Conservation (phyloP, 495 filamentous ascomycete genomes). For the Neurospora sp. region DNA sequence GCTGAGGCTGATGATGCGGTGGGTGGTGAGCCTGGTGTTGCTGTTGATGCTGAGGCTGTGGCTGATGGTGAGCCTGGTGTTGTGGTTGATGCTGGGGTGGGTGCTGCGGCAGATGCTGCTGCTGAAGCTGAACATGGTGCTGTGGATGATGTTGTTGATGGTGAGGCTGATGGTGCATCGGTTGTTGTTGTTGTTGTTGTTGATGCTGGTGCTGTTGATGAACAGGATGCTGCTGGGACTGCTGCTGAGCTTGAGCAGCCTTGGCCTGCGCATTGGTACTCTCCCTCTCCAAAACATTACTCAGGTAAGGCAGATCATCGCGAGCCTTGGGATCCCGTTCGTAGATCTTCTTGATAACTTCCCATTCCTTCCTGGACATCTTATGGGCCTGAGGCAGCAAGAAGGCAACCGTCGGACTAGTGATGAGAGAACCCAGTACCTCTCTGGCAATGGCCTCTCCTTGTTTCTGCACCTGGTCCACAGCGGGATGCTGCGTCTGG, state of each 20-base stretch:
- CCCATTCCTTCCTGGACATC: slow-evolving; percentile 53
- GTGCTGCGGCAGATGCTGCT: slow-evolving; percentile 1
- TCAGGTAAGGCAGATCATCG: slow-evolving; percentile 39
- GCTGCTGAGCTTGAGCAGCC: slow-evolving; percentile 5
- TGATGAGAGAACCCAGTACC: slow-evolving; percentile 49
- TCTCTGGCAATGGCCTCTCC: slow-evolving; percentile 43
- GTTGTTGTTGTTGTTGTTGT: slow-evolving; percentile 1
- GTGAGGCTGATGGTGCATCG: slow-evolving; percentile 1
- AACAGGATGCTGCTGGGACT: slow-evolving; percentile 1
- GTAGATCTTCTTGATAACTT: slow-evolving; percentile 50
- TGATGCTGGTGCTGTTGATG: not conserved
- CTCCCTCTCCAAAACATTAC: slow-evolving; percentile 33
- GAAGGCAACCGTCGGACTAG: slow-evolving; percentile 54
- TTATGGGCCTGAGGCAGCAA: slow-evolving; percentile 54
- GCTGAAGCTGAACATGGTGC: not conserved
- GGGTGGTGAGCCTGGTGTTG: not conserved
- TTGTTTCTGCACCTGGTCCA: slow-evolving; percentile 16
- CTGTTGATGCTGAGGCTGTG: slow-evolving; percentile 1
- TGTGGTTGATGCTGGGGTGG: not conserved
- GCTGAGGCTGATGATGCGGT: not conserved
- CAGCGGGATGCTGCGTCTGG: not conserved
- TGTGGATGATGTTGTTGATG: slow-evolving; percentile 1
- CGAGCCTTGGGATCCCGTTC: slow-evolving; percentile 38
- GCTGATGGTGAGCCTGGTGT: not conserved
- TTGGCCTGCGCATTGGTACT: slow-evolving; percentile 9